Conservation (phyloP, 495 filamentous ascomycete genomes). For the Achaetomiella virescens region DNA sequence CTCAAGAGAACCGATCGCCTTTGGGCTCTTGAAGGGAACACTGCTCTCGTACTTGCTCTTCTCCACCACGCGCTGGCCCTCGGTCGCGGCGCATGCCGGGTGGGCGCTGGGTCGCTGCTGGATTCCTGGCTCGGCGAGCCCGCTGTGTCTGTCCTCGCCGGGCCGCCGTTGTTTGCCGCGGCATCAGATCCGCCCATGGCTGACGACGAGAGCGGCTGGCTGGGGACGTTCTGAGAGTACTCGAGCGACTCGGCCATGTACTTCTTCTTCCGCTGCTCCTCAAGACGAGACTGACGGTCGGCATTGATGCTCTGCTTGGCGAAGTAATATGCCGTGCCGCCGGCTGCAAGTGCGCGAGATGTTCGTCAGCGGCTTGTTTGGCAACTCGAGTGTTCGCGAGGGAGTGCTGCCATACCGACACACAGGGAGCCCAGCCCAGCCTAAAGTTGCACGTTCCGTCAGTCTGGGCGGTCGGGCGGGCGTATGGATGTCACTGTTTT, state of each 20-base stretch:
- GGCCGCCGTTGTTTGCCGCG: slow-evolving; percentile 26
- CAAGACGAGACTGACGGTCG: slow-evolving; percentile 66
- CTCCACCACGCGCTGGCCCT: slow-evolving; percentile 60
- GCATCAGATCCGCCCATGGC: slow-evolving; percentile 34
- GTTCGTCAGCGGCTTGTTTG: slow-evolving; percentile 16
- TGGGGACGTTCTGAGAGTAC: slow-evolving; percentile 38
- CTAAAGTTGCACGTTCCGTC: slow-evolving; percentile 34
- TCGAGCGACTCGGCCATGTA: slow-evolving; percentile 56
- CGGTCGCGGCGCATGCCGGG: slow-evolving; percentile 71
- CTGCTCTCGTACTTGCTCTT: slow-evolving; percentile 84
- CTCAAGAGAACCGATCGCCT: slow-evolving; percentile 70
- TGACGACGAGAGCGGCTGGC: slow-evolving; percentile 28
- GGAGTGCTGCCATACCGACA: slow-evolving; percentile 50
- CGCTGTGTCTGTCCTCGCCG: slow-evolving; percentile 51
- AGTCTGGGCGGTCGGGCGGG: neutral
- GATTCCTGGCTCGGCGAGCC: slow-evolving; percentile 75
- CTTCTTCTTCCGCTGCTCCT: slow-evolving; percentile 60
- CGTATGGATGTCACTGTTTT: neutral
- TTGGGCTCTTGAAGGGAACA: slow-evolving; percentile 62
- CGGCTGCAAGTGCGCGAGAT: slow-evolving; percentile 49
- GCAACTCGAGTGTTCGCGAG: neutral
- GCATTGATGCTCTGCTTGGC: slow-evolving; percentile 91
- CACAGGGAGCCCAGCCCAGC: slow-evolving; percentile 81
- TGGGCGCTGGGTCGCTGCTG: slow-evolving; percentile 77
- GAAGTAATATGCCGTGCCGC: slow-evolving; percentile 84